Base-by-base conservation (phyloP, 805 yeast genomes). In the Priceomyces melissophilus region DNA sequence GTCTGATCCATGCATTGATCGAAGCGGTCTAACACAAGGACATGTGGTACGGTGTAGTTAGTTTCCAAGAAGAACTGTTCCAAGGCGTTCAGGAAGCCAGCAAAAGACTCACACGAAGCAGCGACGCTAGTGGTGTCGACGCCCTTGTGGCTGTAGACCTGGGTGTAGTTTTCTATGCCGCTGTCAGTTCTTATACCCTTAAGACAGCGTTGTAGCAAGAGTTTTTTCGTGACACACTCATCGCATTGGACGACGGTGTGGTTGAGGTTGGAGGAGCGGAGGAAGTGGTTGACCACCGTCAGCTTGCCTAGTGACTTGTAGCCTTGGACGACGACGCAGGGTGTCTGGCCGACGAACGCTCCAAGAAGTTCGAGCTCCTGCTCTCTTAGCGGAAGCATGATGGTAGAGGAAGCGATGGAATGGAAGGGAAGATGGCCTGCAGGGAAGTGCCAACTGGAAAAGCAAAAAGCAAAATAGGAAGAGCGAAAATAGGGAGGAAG, bases 251-350 rank as follows among this genome's bases (percentile, higher is more conserved):
- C 49, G 5, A 62, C 45, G 2, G 70, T 53, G 14, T 53, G 50
- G 4, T 53, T 50, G 4, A 68, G 50, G 2, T 50, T 52, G 10
- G 68, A 38, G 7, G 48, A 41, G 5, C 59, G 37, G 11, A 75
- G 50, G 43, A 60, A 72, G 12, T 49, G 41, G 1, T 43, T 46
- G 4, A 76, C 55, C 1, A 69, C 61, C 40, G 56, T 58, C 2
- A 79, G 57, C 48, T 77, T 77, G 0, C 82, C 82, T 12, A 73
- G 59, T 1, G 79, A 66, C 39, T 67, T 60, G 42, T 69, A 65
- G 0, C 82, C 82, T 49, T 75, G 78, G 3, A 76, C 62, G 2
- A 73, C 52, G 9, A 76, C 35, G 5, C 23, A 32, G 14, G 35
- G 35, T 25, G 10, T 4, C 16, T 31, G 33, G n/a, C n/a, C 25